Conservation (phyloP, 2,329 filamentous ascomycete species). For the Rhinocladiella similis region DNA sequence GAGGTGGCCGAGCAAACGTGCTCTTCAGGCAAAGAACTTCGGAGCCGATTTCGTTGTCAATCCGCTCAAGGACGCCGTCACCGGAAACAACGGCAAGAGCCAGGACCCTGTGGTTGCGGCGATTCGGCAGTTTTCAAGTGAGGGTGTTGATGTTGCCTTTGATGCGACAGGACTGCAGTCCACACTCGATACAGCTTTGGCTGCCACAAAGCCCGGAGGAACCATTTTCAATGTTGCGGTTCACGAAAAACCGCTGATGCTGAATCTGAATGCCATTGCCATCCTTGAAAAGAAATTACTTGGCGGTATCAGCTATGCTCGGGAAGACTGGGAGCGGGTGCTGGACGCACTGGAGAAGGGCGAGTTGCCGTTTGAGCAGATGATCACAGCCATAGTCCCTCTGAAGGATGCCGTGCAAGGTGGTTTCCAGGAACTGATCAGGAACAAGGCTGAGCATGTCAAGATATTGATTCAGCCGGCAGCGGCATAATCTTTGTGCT, state of each 20-base stretch:
- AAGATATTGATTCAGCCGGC: slow-evolving; percentile 1
- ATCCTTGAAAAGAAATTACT: slow-evolving; percentile 4
- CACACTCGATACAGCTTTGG: slow-evolving; percentile 49
- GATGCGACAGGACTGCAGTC: slow-evolving; percentile 55
- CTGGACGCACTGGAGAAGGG: background rate
- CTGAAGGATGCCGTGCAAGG: slow-evolving; percentile 2
- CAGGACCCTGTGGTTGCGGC: background rate
- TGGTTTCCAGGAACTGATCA: slow-evolving; percentile 2
- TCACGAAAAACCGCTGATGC: slow-evolving; percentile 35
- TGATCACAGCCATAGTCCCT: slow-evolving; percentile 2
- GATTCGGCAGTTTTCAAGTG: background rate
- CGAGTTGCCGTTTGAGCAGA: background rate
- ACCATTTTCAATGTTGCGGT: slow-evolving; percentile 57
- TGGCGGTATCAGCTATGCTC: background rate
- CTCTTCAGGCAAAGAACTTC: slow-evolving; percentile 50
- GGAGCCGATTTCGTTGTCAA: slow-evolving; percentile 53
- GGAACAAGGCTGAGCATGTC: slow-evolving; percentile 3
- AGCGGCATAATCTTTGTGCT: too few relatives aligned
- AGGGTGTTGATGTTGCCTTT: slow-evolving; percentile 50
- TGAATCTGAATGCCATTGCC: slow-evolving; percentile 1
- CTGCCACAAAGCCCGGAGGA: slow-evolving; percentile 48
- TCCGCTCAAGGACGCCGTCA: slow-evolving; percentile 32
- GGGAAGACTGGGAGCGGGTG: background rate
- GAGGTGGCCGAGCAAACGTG: slow-evolving; percentile 41
- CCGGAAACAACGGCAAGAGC: background rate